These are phyloP conservation scores for Yamadazyma siamensis DNA, from an alignment of 1,139 yeast genomes.

Conservation along the genomic window DNA sequence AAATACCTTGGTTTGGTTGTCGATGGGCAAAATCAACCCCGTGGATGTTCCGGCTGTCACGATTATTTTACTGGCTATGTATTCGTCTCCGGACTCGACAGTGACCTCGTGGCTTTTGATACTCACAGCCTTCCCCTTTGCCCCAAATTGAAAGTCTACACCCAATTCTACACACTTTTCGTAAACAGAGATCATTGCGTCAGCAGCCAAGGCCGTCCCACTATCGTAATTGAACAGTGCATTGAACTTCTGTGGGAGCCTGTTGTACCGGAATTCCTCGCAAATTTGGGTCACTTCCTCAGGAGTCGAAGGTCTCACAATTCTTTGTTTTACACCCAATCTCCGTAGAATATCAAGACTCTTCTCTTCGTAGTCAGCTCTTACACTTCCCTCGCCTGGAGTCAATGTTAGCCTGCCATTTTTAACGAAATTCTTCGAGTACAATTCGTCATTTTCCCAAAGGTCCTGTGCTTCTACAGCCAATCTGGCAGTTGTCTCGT, in stretches of 20 bases:
- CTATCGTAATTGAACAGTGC: constrained; percentile 20
- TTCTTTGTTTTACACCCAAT: constrained; percentile 11
- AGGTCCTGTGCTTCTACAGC: constrained; percentile 37
- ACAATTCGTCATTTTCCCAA: constrained; percentile 36
- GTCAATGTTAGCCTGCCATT: constrained; percentile 27
- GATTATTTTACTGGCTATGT: constrained; percentile 23
- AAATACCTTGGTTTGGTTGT: constrained; percentile 29
- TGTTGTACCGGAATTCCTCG: constrained; percentile 11
- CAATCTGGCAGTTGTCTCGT: constrained; percentile 29
- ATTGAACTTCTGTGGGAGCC: constrained; percentile 9
- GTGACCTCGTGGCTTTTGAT: constrained; percentile 14
- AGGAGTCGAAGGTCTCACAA: constrained; percentile 8
- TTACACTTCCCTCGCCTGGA: constrained; percentile 12
- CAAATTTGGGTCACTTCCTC: constrained; percentile 6
- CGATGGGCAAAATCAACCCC: constrained; percentile 24
- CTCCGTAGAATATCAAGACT: constrained; percentile 11
- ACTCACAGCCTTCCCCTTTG: constrained; percentile 10
- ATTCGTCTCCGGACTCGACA: constrained; percentile 18
- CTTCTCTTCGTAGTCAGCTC: constrained; percentile 12
- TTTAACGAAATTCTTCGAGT: constrained; percentile 24
- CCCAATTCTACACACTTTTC: constrained; percentile 19
- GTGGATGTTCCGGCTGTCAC: constrained; percentile 34
- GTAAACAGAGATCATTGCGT: constrained; percentile 22
- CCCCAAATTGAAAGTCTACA: constrained; percentile 27
- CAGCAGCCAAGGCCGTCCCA: constrained; percentile 30